Base-by-base conservation (phyloP, 2,329 filamentous ascomycete species). In the Macroventuria anomochaeta region DNA sequence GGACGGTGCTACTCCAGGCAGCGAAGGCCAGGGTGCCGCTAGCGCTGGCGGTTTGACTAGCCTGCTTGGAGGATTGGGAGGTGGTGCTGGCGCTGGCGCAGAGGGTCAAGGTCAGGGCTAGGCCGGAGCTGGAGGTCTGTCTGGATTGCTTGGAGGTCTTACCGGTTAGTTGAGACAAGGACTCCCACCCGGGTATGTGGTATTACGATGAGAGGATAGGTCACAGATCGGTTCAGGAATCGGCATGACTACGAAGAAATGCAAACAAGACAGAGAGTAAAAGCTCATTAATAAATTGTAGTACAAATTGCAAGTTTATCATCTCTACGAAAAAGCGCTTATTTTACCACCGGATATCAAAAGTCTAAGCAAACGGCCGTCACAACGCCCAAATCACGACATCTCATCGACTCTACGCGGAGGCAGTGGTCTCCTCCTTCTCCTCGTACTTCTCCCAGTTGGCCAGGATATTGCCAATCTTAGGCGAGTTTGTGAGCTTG, bases 401-500 rank as follows among this genome's bases (percentile, higher is more conserved):
- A 29, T 33, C 18, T 18, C 31, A 32, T 40, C 34, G 25, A 20
- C 8, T 32, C 32, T 58, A 64, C 15, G 67, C 64, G 34, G 60
- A 59, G 10, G 52, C 63, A 43, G 67, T 66, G 8, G 57, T 39
- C 50, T 65, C 63, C 34, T 75, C 70, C 50, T 73, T 73, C 55
- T 74, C 74, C 68, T 80, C 77, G 58, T 81, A 82, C 71, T 79
- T 81, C 51, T 81, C 79, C 80, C 80, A 82, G 80, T 97, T 96
- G 63, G 91, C 90, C 74, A 97, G 76, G 58, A 93, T 88, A 53
- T 89, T 84, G 36, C 87, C 88, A 71, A 93, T 92, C 77, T 88
- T 80, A 37, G 85, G 85, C 17, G 81, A 85, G 79, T 96, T 97
- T 48, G 95, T 99, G 74, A 99, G 79, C 68, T 87, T 86, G 80